Evolutionary conservation across 345 rosid genomes (phyloP), one percentile per base, ranked within the genome.

Genomic region (Boechera divaricarpa): DNA sequence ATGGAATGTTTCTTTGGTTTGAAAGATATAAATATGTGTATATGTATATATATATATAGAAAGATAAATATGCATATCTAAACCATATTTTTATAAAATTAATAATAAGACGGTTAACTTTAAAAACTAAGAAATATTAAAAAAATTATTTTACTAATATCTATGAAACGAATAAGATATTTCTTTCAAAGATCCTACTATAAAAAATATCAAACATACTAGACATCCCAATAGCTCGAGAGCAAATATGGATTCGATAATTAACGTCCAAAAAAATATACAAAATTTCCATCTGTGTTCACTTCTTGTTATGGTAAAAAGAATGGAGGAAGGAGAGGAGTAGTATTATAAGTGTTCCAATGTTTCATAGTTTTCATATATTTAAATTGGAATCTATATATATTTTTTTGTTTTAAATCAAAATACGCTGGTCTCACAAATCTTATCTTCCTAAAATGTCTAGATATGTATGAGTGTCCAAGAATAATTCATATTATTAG

Each of bases 381-480:
- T 6, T 24, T 36, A 1, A 53, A 6, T 13, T 21, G 8, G 7
- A 47, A 31, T n/a, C 0, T 2, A 18, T 18, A 3, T 3, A 0
- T 12, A 16, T 62, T 0, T 24, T 24, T 31, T 3, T 5, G 10
- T 26, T 6, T 31, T 29, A 38, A 42, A 69, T 54, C 28, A 35
- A 59, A 48, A 15, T 71, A 60, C 3, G 42, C 7, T 26, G 47
- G 3, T 72, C 75, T 72, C 67, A 48, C 75, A 72, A 24, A 72
- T 49, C 75, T 48, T 71, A 71, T 72, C 59, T 72, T 10, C 33
- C 33, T 58, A 48, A 48, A 47, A 4, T 44, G 13, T 70, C 16
- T 57, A 42, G 56, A 58, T 70, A 24, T 48, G 38, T 47, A 35
- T 47, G 75, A 48, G 75, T 59, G 59, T 32, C 41, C 49, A 72